Percentiles rank a stretch among this genome's conserved stretches.
Conservation (phyloP, 305 asterid genomes). For the Solanum hybrid region DNA sequence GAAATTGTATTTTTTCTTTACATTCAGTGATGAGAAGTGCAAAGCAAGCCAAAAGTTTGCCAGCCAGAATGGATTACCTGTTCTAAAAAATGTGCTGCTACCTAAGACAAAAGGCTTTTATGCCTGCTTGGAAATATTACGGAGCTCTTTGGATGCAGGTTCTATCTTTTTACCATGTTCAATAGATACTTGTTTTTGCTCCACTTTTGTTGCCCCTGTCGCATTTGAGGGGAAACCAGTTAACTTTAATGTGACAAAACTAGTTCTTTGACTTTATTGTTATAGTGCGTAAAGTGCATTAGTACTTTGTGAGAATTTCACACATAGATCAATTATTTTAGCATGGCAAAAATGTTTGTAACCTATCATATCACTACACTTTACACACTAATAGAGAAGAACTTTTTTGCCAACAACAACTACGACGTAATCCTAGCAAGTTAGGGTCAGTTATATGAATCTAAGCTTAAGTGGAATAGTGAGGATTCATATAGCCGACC, state of each 20-base stretch:
- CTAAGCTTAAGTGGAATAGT: neutral
- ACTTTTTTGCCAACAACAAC: neutral
- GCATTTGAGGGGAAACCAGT: neutral
- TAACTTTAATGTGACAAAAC: neutral
- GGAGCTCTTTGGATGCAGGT: conserved; percentile 66
- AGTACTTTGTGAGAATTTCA: neutral
- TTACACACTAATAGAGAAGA: neutral
- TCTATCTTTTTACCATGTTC: neutral
- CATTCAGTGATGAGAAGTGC: conserved; percentile 46
- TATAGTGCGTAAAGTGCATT: neutral
- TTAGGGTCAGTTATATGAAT: neutral
- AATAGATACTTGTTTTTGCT: neutral
- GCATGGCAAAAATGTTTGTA: neutral
- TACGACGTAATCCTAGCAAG: neutral
- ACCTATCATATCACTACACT: neutral
- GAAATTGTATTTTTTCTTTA: neutral
- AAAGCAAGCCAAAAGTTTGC: conserved; percentile 45
- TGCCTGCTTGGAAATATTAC: conserved; percentile 45
- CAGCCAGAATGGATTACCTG: conserved; percentile 41
- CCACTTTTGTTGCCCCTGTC: neutral
- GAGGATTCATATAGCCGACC: neutral
- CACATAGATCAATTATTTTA: neutral
- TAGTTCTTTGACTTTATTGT: neutral
- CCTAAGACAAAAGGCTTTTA: conserved; percentile 52
- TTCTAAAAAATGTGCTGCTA: conserved; percentile 50